Evolutionary conservation across 352 stramenopile genomes (phyloP).

Genomic region (Globisporangium uncinulatum): DNA sequence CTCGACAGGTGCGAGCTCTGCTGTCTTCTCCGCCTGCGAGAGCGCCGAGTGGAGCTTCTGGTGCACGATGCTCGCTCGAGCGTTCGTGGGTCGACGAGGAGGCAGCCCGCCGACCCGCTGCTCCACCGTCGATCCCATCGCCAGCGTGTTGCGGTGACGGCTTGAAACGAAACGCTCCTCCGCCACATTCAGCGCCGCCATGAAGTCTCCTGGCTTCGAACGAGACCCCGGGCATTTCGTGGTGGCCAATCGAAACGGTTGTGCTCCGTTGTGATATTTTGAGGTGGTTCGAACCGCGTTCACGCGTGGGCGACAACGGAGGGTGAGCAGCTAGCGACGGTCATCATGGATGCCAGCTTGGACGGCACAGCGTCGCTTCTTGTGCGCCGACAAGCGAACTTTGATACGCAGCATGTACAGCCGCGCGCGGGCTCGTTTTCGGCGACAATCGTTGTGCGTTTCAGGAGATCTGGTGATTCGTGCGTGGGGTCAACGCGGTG

Average conservation of each 20-base stretch:
- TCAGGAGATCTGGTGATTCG: not conserved
- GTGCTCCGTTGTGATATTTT: not conserved
- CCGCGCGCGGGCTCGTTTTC: slow-evolving; percentile 26
- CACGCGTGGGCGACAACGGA: too few species aligned
- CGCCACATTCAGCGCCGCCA: slow-evolving; percentile 8
- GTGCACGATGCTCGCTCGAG: slow-evolving; percentile 40
- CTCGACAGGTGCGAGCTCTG: slow-evolving; percentile 18
- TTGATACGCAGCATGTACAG: slow-evolving; percentile 19
- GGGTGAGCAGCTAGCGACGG: slow-evolving; percentile 12
- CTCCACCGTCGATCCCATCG: not conserved
- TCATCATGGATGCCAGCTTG: slow-evolving; percentile 6
- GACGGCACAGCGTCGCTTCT: slow-evolving; percentile 26
- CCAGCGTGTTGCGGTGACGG: slow-evolving; percentile 3
- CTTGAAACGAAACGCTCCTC: not conserved
- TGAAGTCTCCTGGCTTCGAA: not conserved
- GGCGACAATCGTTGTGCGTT: slow-evolving; percentile 28
- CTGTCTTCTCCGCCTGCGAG: slow-evolving; percentile 38
- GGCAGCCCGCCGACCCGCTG: not conserved
- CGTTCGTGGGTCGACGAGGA: slow-evolving; percentile 13
- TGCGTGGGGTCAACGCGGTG: too few species aligned
- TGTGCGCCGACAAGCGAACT: slow-evolving; percentile 31
- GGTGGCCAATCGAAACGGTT: slow-evolving; percentile 6
- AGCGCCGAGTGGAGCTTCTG: slow-evolving; percentile 64
- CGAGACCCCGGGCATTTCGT: not conserved
- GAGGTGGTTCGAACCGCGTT: not conserved